These are phyloP conservation scores for Quercus phellos DNA, from an alignment of 331 rosid species.

Conservation along the genomic window DNA sequence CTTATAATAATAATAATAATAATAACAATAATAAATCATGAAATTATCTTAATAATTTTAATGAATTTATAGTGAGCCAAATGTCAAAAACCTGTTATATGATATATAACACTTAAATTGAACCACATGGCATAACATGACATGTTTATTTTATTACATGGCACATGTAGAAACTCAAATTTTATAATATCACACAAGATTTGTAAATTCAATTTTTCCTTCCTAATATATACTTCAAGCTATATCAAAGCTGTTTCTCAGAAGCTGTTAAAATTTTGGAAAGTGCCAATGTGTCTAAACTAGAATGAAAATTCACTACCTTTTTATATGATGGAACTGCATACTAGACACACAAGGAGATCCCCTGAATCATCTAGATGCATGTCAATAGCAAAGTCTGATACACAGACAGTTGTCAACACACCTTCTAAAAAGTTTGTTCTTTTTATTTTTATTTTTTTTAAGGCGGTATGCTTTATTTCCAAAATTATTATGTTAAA, in stretches of 20 bases:
- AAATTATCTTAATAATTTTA: too few species aligned
- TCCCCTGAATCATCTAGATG: neutral
- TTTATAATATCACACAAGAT: too few species aligned
- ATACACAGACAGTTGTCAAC: neutral
- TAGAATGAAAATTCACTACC: neutral
- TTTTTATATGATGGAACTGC: neutral
- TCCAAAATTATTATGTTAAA: constrained; percentile 5
- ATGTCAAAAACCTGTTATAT: too few species aligned
- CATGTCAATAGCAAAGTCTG: neutral
- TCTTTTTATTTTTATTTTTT: constrained; percentile 5
- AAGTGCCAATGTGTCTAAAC: neutral
- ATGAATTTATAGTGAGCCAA: too few species aligned
- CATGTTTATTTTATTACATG: too few species aligned
- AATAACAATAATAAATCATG: too few species aligned
- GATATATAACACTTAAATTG: too few species aligned
- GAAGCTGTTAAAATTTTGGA: neutral
- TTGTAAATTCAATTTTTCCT: too few species aligned
- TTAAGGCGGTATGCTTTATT: constrained; percentile 15
- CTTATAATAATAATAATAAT: too few species aligned
- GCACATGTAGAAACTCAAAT: too few species aligned
- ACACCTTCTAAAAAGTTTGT: neutral
- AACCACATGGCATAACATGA: too few species aligned
- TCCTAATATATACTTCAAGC: neutral
- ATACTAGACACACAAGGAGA: neutral
- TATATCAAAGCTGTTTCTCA: neutral